A percentile compares a stretch with the other conserved stretches of the same genome.
phyloP scores from a whole-genome alignment of 371 early-diverging fungal genomes.

The Cokeromyces recurvatus region DNA sequence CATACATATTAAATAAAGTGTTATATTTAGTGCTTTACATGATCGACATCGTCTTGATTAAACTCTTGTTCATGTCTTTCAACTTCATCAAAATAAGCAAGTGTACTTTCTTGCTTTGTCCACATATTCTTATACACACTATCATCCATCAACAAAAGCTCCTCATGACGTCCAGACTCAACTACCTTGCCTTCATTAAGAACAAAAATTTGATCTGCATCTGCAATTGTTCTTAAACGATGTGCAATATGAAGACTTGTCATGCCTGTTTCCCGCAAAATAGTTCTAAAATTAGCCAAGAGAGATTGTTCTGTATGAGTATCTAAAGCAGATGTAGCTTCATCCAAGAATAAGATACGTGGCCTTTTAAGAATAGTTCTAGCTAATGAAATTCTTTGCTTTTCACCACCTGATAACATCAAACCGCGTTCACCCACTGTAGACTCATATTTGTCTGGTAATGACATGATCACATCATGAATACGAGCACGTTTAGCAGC shows the following conservation, averaged over 20 bases:
- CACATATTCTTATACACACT: constrained; percentile 88
- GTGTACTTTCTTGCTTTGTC: constrained; percentile 61
- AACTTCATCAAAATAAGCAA: constrained; percentile 14
- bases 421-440: constrained; percentile 92
- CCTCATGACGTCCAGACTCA: constrained; percentile 70
- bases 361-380: constrained; percentile 75
- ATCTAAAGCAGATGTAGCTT: constrained; percentile 93
- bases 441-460: constrained; percentile 83
- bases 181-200: constrained; percentile 60
- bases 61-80: constrained; percentile 16
- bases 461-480: constrained; percentile 63
- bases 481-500: constrained; percentile 86
- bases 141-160: constrained; percentile 47
- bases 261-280: constrained; percentile 55
- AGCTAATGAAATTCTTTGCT: constrained; percentile 72
- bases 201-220: constrained; percentile 79
- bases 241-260: constrained; percentile 84
- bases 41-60: too few relatives aligned
- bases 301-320: constrained; percentile 84
- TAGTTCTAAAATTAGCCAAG: constrained; percentile 68
- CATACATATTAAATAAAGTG: too few relatives aligned
- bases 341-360: constrained; percentile 84
- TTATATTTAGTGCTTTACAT: too few relatives aligned
- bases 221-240: constrained; percentile 71
- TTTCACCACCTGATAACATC: constrained; percentile 93